Conservation (phyloP, 139 green algal genomes). For the Chlamydomonas incerta region DNA sequence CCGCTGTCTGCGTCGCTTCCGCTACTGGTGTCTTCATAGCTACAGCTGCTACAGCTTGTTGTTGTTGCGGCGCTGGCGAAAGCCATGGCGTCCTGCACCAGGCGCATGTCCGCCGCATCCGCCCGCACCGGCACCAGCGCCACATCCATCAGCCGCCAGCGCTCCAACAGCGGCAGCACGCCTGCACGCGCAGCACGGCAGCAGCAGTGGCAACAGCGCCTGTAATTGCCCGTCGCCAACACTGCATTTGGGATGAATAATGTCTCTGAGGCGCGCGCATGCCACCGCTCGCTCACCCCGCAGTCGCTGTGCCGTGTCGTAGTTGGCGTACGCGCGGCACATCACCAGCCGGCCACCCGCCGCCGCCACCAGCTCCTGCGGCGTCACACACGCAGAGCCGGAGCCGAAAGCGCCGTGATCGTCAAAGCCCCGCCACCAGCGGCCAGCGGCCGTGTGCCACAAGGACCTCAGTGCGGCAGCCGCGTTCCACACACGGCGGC, state of each 20-base stretch:
- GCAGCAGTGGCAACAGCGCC: neutral
- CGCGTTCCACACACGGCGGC: too few relatives aligned
- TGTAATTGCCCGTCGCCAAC: too few relatives aligned
- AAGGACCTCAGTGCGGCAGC: too few relatives aligned
- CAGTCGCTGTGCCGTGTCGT: neutral
- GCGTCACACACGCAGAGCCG: too few relatives aligned
- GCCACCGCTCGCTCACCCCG: neutral
- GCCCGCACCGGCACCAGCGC: slow-evolving; percentile 1
- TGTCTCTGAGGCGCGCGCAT: too few relatives aligned
- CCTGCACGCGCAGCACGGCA: neutral
- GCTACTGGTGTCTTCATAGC: neutral
- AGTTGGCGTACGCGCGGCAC: slow-evolving; percentile 15
- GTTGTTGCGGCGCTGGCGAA: neutral
- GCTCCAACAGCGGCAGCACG: slow-evolving; percentile 16
- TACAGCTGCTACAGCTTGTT: too few relatives aligned
- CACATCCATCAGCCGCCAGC: neutral
- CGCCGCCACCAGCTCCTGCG: neutral
- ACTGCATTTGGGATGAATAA: too few relatives aligned
- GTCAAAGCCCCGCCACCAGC: too few relatives aligned
- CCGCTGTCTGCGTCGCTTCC: too few relatives aligned
- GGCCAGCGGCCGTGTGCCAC: too few relatives aligned
- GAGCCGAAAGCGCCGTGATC: too few relatives aligned
- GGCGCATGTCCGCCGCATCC: slow-evolving; percentile 13
- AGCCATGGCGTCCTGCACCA: slow-evolving; percentile 14
- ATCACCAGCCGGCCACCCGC: neutral